Conservation (phyloP, 1,139 yeast species). For the Lodderomyces oxycetoniae region DNA sequence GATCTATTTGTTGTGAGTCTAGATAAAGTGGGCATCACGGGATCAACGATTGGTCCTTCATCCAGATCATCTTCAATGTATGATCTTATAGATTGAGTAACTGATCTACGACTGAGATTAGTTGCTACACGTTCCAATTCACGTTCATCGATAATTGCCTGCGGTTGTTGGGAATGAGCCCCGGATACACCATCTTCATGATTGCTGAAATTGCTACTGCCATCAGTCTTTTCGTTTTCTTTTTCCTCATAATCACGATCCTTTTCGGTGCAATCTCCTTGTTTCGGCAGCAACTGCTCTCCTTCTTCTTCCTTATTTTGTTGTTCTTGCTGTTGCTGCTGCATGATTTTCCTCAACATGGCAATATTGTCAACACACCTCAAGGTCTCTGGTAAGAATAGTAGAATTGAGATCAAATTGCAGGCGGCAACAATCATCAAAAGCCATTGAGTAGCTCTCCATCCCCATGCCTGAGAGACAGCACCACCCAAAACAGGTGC, state of each 20-base stretch:
- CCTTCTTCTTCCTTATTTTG: conserved; percentile 12
- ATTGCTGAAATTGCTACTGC: not conserved
- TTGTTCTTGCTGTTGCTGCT: conserved; percentile 14
- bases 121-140: conserved; percentile 16
- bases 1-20: conserved; percentile 34
- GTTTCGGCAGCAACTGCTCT: conserved; percentile 11
- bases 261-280: conserved; percentile 16
- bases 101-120: conserved; percentile 9
- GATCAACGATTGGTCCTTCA: conserved; percentile 31
- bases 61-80: conserved; percentile 15
- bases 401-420: conserved; percentile 44
- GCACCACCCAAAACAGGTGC: conserved; percentile 84
- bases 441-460: conserved; percentile 91
- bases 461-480: conserved; percentile 67
- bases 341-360: conserved; percentile 38
- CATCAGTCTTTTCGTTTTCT: not conserved
- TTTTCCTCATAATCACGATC: conserved; percentile 3
- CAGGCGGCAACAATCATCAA: conserved; percentile 63
- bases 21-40: conserved; percentile 36
- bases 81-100: conserved; percentile 6
- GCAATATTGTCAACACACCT: conserved; percentile 50
- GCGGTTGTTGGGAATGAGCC: conserved; percentile 1
- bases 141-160: conserved; percentile 1
- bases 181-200: not conserved
- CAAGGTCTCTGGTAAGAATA: conserved; percentile 73